These are phyloP conservation scores for Adiantum capillusveneris DNA, from an alignment of 75 land plant species.

Conservation along the genomic window DNA sequence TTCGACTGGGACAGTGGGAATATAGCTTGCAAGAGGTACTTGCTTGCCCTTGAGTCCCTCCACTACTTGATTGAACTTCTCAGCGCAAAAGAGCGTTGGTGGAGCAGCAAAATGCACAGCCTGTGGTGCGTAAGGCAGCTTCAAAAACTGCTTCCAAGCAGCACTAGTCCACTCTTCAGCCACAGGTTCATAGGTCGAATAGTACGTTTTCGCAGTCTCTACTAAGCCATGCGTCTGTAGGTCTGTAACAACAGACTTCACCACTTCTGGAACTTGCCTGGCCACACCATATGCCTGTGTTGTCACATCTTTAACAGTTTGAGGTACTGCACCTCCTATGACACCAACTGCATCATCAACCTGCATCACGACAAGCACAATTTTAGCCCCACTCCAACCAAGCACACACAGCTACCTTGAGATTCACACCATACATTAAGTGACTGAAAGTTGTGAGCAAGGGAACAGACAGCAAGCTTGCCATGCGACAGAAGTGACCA, in stretches of 20 bases:
- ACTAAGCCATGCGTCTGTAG: constrained; percentile 53
- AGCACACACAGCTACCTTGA: too few species aligned
- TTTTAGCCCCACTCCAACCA: too few species aligned
- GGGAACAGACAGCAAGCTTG: neutral
- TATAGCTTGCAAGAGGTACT: constrained; percentile 31
- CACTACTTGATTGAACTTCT: constrained; percentile 64
- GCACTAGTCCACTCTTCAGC: constrained; percentile 55
- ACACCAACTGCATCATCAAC: constrained; percentile 55
- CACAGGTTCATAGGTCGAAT: constrained; percentile 63
- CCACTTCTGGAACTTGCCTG: constrained; percentile 55
- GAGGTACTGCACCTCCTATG: constrained; percentile 46
- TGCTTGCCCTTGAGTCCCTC: constrained; percentile 38
- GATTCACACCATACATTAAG: neutral
- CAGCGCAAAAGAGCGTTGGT: constrained; percentile 51
- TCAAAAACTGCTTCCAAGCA: constrained; percentile 54
- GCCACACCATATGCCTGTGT: constrained; percentile 49
- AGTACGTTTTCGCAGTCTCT: constrained; percentile 46
- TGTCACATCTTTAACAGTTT: constrained; percentile 48
- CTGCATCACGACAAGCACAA: constrained; percentile 20
- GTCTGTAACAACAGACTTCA: constrained; percentile 48
- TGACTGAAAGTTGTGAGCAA: neutral
- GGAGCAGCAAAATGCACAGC: constrained; percentile 62
- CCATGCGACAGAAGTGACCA: neutral
- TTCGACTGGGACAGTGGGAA: constrained; percentile 76
- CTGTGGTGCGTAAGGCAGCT: constrained; percentile 60